Conservation (phyloP, 768 basidiomycete genomes). For the Holtermanniella nyarrowii region DNA sequence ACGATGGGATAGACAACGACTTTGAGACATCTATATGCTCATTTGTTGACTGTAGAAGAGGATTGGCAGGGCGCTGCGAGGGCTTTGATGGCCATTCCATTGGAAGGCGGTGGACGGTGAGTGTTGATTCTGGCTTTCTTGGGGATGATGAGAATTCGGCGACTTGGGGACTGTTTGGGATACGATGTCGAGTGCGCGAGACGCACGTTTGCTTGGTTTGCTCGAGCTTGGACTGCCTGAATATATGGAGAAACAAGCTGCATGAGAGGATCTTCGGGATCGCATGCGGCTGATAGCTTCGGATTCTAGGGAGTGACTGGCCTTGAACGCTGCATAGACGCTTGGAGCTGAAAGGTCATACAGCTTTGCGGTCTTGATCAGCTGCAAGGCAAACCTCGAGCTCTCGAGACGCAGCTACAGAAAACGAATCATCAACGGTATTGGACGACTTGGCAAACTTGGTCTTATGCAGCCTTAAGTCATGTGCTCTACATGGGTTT, state of each 20-base stretch:
- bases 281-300: too few species aligned
- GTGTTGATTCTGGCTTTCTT: conserved; percentile 14
- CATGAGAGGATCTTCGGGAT: too few species aligned
- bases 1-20: conserved; percentile 55
- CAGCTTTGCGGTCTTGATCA: too few species aligned
- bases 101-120: conserved; percentile 80
- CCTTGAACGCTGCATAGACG: too few species aligned
- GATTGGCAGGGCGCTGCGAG: conserved; percentile 89
- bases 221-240: neutral
- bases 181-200: neutral
- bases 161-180: neutral
- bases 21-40: conserved; percentile 78
- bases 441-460: too few species aligned
- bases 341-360: too few species aligned
- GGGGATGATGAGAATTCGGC: neutral
- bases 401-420: too few species aligned
- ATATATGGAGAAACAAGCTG: neutral
- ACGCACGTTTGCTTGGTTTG: neutral
- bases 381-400: too few species aligned
- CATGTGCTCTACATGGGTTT: too few species aligned
- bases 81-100: conserved; percentile 80
- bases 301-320: too few species aligned
- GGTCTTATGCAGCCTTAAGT: too few species aligned
- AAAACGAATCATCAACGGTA: too few species aligned
- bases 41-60: conserved; percentile 77